Evolutionary conservation across 1,284 basidiomycete species (phyloP).

Genomic region (Irpex rosettiformis): DNA sequence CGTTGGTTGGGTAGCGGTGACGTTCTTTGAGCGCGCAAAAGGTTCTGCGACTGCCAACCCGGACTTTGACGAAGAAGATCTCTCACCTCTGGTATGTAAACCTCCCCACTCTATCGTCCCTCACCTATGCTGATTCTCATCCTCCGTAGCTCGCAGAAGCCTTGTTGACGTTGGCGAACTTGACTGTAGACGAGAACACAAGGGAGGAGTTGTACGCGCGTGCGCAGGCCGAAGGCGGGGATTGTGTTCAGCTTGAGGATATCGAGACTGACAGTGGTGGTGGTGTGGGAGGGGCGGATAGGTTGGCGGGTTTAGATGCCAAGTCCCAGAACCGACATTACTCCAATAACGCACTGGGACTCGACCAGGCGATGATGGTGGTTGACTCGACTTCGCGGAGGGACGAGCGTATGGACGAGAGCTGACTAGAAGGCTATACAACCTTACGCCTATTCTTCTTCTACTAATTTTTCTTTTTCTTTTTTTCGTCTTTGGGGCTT

Average conservation of each 20-base stretch:
- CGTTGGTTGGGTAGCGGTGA: conserved; percentile 30
- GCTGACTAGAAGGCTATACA: too few species aligned
- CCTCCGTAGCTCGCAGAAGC: conserved; percentile 43
- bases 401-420: background rate
- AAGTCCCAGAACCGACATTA: background rate
- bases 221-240: conserved; percentile 45
- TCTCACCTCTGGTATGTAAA: conserved; percentile 30
- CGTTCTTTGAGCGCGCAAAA: conserved; percentile 51
- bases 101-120: background rate
- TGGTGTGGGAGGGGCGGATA: background rate
- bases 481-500: background rate
- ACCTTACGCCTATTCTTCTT: too few species aligned
- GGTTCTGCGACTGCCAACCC: conserved; percentile 26
- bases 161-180: conserved; percentile 52
- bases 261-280: background rate
- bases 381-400: background rate
- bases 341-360: background rate
- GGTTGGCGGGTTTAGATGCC: background rate
- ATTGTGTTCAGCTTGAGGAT: conserved; percentile 25
- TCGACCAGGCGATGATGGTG: background rate
- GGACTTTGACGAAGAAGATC: conserved; percentile 32
- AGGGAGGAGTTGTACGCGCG: conserved; percentile 48
- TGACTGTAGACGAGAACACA: conserved; percentile 44
- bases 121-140: background rate
- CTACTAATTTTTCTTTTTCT: background rate